phyloP scores from a whole-genome alignment of 2,329 filamentous ascomycete species.

The Xylariaceae sp. region DNA sequence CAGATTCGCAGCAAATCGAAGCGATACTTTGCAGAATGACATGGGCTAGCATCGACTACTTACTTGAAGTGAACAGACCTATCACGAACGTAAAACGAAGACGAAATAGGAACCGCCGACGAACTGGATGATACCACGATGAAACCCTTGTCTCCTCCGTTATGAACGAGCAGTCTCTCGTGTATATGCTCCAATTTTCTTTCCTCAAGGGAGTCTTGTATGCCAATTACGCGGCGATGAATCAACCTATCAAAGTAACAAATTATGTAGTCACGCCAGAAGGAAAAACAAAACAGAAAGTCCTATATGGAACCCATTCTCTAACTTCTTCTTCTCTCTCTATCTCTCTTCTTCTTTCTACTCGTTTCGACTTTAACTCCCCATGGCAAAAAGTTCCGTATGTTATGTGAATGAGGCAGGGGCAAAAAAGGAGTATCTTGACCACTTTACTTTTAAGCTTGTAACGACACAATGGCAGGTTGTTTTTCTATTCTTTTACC shows the following conservation, averaged over 20 bases:
- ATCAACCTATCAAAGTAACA: neutral
- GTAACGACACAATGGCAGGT: too few species aligned
- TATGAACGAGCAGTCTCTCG: conserved; percentile 8
- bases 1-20: conserved; percentile 62
- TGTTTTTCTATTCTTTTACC: too few species aligned
- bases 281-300: conserved; percentile 4
- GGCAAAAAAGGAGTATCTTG: too few species aligned
- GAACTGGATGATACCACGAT: conserved; percentile 10
- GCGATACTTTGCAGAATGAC: conserved; percentile 62
- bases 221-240: neutral
- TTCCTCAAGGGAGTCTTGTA: conserved; percentile 3
- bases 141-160: neutral
- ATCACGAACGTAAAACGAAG: neutral
- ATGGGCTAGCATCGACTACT: neutral
- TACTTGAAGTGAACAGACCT: neutral
- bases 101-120: conserved; percentile 1
- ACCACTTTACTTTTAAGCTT: too few species aligned
- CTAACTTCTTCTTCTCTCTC: neutral
- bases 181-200: neutral
- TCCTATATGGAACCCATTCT: conserved; percentile 1
- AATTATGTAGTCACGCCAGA: conserved; percentile 6
- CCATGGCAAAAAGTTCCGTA: too few species aligned
- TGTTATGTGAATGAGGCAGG: too few species aligned
- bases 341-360: too few species aligned
- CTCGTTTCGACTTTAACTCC: too few species aligned